A percentile compares a stretch with the other conserved stretches of the same genome.
Conservation (phyloP, 805 yeast species). For the Naumovozyma castellii region DNA sequence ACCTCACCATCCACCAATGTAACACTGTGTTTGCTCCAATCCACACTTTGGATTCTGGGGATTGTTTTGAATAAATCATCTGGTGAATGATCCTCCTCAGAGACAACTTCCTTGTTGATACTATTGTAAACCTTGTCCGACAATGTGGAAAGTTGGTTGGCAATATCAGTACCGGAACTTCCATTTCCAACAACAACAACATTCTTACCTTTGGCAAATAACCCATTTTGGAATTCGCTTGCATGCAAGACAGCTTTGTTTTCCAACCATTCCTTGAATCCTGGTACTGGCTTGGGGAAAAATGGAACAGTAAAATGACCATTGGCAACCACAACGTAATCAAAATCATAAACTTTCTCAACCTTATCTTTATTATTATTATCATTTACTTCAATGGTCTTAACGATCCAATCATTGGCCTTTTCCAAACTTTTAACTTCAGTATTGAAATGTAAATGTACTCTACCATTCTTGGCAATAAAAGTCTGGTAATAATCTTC, state of each 20-base stretch:
- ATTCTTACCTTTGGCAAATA: slow-evolving; percentile 26
- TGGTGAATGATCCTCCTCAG: slow-evolving; percentile 2
- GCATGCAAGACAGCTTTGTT: slow-evolving; percentile 32
- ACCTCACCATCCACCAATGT: slow-evolving; percentile 28
- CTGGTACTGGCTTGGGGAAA: slow-evolving; percentile 31
- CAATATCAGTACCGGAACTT: slow-evolving; percentile 36
- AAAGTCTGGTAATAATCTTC: slow-evolving; percentile 37
- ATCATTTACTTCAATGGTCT: too few species aligned
- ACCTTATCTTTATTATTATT: slow-evolving; percentile 6
- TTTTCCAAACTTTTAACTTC: slow-evolving; percentile 15
- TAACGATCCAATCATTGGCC: background rate
- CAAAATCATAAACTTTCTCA: slow-evolving; percentile 31
- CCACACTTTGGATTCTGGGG: slow-evolving; percentile 27
- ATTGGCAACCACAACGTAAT: slow-evolving; percentile 34
- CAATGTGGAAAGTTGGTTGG: slow-evolving; percentile 33
- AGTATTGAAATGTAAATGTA: slow-evolving; percentile 22
- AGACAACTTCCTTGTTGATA: slow-evolving; percentile 44
- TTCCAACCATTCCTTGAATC: slow-evolving; percentile 31
- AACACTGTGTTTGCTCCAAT: slow-evolving; percentile 19
- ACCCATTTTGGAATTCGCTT: slow-evolving; percentile 30
- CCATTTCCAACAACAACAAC: slow-evolving; percentile 36
- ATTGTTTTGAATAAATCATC: background rate
- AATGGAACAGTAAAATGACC: slow-evolving; percentile 37
- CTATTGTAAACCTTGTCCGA: slow-evolving; percentile 36
- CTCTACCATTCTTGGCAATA: slow-evolving; percentile 19